Base-by-base conservation (phyloP, 2,329 filamentous ascomycete species). In the Cercospora canescens region DNA sequence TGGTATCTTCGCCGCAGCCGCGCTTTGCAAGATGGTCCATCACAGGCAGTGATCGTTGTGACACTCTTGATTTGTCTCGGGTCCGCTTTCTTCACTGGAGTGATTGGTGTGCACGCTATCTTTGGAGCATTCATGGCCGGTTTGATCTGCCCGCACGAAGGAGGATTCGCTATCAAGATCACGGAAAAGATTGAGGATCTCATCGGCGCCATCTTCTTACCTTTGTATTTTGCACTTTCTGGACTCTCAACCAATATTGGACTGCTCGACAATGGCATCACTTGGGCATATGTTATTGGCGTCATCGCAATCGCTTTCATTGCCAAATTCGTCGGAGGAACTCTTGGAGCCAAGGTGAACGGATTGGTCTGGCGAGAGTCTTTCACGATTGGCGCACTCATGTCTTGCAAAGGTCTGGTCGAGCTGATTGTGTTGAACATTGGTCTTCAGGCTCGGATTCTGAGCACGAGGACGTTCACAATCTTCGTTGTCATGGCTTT, bases 351-450 rank as follows among this genome's bases (percentile, higher is more conserved):
- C 0, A 87, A 88, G 37, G 75, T 88, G 3, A 92, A 88, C 72
- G 93, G 91, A 28, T 83, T 97, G 59, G 85, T 96, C 1, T 98
- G 94, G 94, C 87, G 94, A 66, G 94, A 98, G 77, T 94, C 91
- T 64, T 87, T 96, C 34, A 88, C 92, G 1, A 95, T 98, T 71
- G 94, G 94, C 14, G 88, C 90, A 16, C 80, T 97, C 73, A 98
- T 98, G 94, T 96, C 92, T 79, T 98, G 94, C 79, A 98, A 98
- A 79, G 94, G 94, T 73, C 84, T 98, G 9, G 94, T 97, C 0
- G 94, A 97, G 78, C 82, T 98, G 60, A 97, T 98, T 34, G 65
- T 67, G 50, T 34, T 67, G 16, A 67, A 67, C 34, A 67, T 67
- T 26, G 65, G 65, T 61, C 65, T 67, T 8, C 65, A 67, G n/a